Evolutionary conservation across 768 basidiomycete genomes (phyloP).

Genomic region (Rhizopogon roseolus): DNA sequence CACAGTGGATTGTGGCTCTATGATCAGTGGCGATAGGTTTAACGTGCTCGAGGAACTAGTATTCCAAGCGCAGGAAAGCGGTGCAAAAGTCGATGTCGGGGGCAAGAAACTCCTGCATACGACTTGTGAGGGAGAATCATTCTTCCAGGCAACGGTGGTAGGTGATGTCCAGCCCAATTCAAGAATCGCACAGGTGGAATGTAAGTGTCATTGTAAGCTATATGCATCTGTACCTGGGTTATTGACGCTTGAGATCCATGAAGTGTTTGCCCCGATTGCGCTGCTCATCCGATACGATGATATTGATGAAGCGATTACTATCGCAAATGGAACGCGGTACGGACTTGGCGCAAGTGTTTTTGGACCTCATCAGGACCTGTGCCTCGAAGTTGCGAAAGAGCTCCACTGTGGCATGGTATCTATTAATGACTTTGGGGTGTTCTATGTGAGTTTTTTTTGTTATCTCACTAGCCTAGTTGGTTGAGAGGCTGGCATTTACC

Average conservation of each 20-base stretch:
- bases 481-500: constrained; percentile 11
- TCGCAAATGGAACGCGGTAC: constrained; percentile 85
- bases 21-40: constrained; percentile 79
- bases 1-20: constrained; percentile 81
- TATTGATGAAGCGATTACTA: constrained; percentile 78
- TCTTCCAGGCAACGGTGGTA: constrained; percentile 85
- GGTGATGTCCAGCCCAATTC: constrained; percentile 68
- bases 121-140: constrained; percentile 68
- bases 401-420: constrained; percentile 97
- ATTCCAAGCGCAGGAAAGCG: constrained; percentile 59
- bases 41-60: constrained; percentile 64
- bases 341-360: constrained; percentile 95
- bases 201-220: constrained; percentile 38
- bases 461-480: neutral
- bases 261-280: constrained; percentile 93
- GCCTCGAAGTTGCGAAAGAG: constrained; percentile 71
- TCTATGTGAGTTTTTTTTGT: constrained; percentile 54
- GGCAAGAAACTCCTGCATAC: constrained; percentile 64
- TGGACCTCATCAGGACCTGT: constrained; percentile 77
- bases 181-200: constrained; percentile 76
- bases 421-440: constrained; percentile 90
- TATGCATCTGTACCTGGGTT: neutral
- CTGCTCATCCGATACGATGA: constrained; percentile 80
- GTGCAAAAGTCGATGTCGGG: constrained; percentile 59
- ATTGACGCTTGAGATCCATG: constrained; percentile 8